Evolutionary conservation across 768 basidiomycete species (phyloP).

Genomic region (Galerina marginata): DNA sequence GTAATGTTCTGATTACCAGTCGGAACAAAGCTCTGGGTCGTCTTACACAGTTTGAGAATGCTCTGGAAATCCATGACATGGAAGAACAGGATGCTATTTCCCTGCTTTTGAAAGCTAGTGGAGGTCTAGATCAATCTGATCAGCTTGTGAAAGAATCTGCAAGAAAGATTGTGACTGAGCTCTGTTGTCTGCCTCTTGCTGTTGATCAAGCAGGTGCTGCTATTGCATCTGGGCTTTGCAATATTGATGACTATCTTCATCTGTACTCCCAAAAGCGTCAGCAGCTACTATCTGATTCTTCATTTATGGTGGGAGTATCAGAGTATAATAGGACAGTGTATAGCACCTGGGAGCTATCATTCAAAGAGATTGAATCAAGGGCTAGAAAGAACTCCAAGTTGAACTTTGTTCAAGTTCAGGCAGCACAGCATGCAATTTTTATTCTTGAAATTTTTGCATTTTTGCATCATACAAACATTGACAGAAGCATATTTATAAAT

Average conservation of each 20-base stretch:
- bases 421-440: constrained; percentile 18
- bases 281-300: constrained; percentile 7
- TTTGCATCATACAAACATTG: constrained; percentile 23
- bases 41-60: background rate
- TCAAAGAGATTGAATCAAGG: constrained; percentile 15
- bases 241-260: constrained; percentile 18
- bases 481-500: constrained; percentile 17
- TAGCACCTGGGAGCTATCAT: constrained; percentile 26
- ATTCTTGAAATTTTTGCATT: constrained; percentile 23
- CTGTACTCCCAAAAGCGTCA: constrained; percentile 8
- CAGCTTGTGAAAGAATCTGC: background rate
- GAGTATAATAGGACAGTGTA: constrained; percentile 22
- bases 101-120: constrained; percentile 20
- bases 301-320: constrained; percentile 16
- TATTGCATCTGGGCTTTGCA: constrained; percentile 15
- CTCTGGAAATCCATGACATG: constrained; percentile 18
- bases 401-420: background rate
- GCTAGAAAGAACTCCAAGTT: background rate
- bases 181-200: constrained; percentile 14
- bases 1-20: constrained; percentile 26
- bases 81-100: constrained; percentile 19
- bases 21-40: constrained; percentile 14
- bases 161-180: constrained; percentile 13
- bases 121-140: background rate
- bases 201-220: constrained; percentile 26